A percentile compares a stretch with the other conserved stretches of the same genome.
Conservation (phyloP, 441 rosid genomes). For the Eruca vesicaria region DNA sequence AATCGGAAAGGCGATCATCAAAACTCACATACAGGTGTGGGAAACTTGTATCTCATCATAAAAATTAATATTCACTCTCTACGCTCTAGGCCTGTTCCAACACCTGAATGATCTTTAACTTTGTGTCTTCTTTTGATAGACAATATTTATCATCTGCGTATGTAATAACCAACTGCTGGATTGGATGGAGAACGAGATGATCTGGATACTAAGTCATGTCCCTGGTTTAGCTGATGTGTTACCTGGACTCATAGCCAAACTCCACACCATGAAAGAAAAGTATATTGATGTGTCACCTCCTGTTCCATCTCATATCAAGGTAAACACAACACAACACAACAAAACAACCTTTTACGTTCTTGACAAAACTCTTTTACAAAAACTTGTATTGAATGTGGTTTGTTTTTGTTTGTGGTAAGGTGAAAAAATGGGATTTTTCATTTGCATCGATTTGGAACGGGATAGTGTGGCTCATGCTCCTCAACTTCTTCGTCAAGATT, state of each 20-base stretch:
- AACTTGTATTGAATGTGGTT: neutral
- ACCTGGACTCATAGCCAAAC: slow-evolving; percentile 55
- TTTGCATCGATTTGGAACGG: slow-evolving; percentile 68
- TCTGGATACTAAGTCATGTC: slow-evolving; percentile 75
- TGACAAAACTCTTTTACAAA: neutral
- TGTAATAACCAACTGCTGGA: slow-evolving; percentile 92
- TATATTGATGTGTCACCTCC: slow-evolving; percentile 58
- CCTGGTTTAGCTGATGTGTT: slow-evolving; percentile 73
- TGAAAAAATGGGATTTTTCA: slow-evolving; percentile 67
- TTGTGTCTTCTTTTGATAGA: slow-evolving; percentile 38
- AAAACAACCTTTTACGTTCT: neutral
- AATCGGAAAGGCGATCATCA: slow-evolving; percentile 90
- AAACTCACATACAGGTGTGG: slow-evolving; percentile 92
- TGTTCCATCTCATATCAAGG: slow-evolving; percentile 56
- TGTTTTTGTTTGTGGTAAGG: slow-evolving; percentile 28
- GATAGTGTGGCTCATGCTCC: slow-evolving; percentile 78
- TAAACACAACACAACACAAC: slow-evolving; percentile 47
- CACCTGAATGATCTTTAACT: neutral
- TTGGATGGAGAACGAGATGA: slow-evolving; percentile 91
- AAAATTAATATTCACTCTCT: neutral
- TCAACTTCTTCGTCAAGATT: slow-evolving; percentile 68
- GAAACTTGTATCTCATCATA: neutral
- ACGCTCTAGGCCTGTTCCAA: neutral
- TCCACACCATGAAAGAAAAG: slow-evolving; percentile 60
- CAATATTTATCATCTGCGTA: slow-evolving; percentile 76